phyloP scores from a whole-genome alignment of 768 basidiomycete genomes.

The Cystofilobasidium bisporidii region DNA sequence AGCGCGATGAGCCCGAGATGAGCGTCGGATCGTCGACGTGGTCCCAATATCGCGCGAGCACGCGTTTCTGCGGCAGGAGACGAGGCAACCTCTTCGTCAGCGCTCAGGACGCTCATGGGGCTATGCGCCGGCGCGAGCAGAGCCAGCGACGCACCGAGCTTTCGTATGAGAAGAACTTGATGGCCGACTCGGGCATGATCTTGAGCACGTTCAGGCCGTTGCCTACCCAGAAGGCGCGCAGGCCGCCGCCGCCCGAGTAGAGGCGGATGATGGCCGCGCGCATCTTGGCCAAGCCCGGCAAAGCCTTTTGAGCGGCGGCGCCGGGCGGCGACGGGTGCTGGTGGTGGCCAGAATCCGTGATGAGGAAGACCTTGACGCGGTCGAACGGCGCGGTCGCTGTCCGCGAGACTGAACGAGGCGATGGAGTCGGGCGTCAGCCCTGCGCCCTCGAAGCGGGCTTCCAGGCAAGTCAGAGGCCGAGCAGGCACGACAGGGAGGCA shows the following conservation, averaged over 20 bases:
- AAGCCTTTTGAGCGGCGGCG: neutral
- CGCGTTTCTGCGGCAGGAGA: conserved; percentile 60
- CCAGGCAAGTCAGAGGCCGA: neutral
- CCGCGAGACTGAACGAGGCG: conserved; percentile 61
- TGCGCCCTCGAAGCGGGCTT: neutral
- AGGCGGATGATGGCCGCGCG: conserved; percentile 64
- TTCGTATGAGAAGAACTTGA: conserved; percentile 95
- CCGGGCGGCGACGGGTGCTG: conserved; percentile 7
- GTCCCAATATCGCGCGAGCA: conserved; percentile 87
- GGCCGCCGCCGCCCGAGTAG: conserved; percentile 70
- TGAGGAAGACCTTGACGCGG: conserved; percentile 89
- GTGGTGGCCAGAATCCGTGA: conserved; percentile 47
- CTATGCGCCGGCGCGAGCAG: no score
- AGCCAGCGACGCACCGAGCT: conserved; percentile 52
- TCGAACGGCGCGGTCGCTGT: conserved; percentile 97
- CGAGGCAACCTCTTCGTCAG: neutral
- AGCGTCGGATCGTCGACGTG: conserved; percentile 76
- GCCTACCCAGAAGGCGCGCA: conserved; percentile 95
- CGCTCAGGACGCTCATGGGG: no score
- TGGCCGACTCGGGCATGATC: conserved; percentile 65
- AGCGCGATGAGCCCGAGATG: conserved; percentile 83
- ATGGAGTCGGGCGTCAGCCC: neutral
- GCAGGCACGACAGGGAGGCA: neutral
- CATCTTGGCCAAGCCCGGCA: conserved; percentile 44
- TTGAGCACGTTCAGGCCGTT: conserved; percentile 62